Evolutionary conservation across 306 rosid genomes (phyloP).

Genomic region (Hylodesmum podocarpum): DNA sequence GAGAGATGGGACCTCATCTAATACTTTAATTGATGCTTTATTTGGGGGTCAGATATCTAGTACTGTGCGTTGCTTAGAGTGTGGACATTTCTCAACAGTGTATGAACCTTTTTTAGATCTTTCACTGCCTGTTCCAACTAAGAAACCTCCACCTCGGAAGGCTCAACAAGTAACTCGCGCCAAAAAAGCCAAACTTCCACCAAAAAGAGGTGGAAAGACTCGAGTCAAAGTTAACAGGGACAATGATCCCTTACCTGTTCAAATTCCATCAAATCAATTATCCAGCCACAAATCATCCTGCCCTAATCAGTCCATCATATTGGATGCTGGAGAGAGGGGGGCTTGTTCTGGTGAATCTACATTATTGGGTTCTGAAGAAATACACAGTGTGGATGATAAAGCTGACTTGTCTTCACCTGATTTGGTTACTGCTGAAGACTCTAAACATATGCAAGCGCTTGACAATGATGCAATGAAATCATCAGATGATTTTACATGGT

Average conservation of each 20-base stretch:
- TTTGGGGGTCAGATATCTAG: constrained; percentile 95
- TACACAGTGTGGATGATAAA: constrained; percentile 35
- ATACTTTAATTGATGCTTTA: constrained; percentile 68
- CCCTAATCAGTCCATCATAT: constrained; percentile 36
- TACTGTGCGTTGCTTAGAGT: constrained; percentile 73
- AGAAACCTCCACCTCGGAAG: constrained; percentile 63
- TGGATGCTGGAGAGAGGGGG: constrained; percentile 34
- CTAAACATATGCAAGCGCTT: constrained; percentile 38
- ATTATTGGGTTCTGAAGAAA: constrained; percentile 37
- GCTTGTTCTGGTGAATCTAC: constrained; percentile 40
- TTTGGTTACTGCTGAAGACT: constrained; percentile 45
- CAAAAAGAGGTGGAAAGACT: constrained; percentile 61
- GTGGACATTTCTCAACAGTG: constrained; percentile 85
- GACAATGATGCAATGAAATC: constrained; percentile 53
- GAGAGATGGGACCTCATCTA: constrained; percentile 49
- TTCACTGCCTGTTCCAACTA: constrained; percentile 90
- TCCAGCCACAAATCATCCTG: constrained; percentile 44
- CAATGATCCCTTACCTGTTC: constrained; percentile 36
- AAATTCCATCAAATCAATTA: constrained; percentile 45
- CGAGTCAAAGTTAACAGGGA: constrained; percentile 56
- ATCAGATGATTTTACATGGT: constrained; percentile 59
- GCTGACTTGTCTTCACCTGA: constrained; percentile 38
- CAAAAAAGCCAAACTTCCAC: constrained; percentile 72
- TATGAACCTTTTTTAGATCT: constrained; percentile 92
- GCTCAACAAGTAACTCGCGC: constrained; percentile 49